Base-by-base conservation (phyloP, 2,329 filamentous ascomycete genomes). In the Pleurostoma richardsiae region DNA sequence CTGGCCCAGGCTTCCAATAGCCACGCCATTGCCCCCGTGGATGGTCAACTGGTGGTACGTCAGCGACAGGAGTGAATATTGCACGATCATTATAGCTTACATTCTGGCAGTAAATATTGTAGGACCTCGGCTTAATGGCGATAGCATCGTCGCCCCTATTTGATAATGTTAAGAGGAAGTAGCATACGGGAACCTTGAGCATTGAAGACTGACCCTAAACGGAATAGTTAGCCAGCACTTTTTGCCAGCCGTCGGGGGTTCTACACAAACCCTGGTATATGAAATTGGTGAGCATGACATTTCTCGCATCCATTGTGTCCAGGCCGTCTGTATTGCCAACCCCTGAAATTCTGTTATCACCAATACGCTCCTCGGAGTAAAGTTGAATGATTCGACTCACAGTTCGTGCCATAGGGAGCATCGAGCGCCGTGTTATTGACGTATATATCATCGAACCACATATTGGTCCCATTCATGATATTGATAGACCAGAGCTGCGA, bases 381-480 rank as follows among this genome's bases (percentile, higher is more conserved):
- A 30, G 29, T 10, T 26, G 11, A 27, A 27, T 6, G 10, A 33
- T 80, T 80, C 56, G 79, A 75, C 2, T 79, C 75, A 76, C 75
- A 79, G 47, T 79, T 80, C 4, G 54, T 56, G 2, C 75, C 75
- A n/a, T 64, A 70, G 0, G 75, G 75, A 4, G 73, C 76, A 43
- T 72, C 58, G 2, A 71, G 61, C 0, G 72, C 69, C 1, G 76
- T 79, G 3, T 72, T 72, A 56, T 80, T 79, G 51, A 61, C 61
- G 33, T 68, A 63, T 39, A 80, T 73, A 49, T 79, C 72, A 45
- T 74, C 65, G 49, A 80, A 73, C 43, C 59, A 61, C 59, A 80
- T 72, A 43, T 77, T 66, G 0, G 72, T 79, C 2, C 74, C 76
- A 46, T 79, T 80, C 73, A 80, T 80, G 49, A 80, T 76, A 54